Conservation (phyloP, 768 basidiomycete species). For the Naematelia aurantialba region DNA sequence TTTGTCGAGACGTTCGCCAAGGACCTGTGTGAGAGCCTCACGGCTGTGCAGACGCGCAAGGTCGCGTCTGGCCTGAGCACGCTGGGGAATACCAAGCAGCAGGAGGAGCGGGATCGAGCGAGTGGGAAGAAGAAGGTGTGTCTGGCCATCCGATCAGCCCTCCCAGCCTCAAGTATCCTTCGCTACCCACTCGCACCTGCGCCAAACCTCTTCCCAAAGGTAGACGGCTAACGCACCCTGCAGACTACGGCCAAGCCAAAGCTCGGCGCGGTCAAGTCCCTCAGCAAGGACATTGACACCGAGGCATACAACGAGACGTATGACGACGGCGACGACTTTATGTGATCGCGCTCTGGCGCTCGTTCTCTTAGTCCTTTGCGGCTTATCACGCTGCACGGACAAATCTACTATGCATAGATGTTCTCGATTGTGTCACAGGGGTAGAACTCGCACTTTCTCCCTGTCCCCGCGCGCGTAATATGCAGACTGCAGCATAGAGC, state of each 20-base stretch:
- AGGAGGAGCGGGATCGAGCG: conserved; percentile 76
- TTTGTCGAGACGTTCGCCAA: conserved; percentile 83
- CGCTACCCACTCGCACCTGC: not conserved
- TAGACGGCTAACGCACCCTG: conserved; percentile 30
- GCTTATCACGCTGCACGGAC: too few relatives aligned
- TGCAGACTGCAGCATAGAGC: too few relatives aligned
- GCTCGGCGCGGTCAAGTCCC: conserved; percentile 65
- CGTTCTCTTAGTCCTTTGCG: not conserved
- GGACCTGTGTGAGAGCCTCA: conserved; percentile 69
- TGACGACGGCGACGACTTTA: not conserved
- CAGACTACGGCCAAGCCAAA: conserved; percentile 68
- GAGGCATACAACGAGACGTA: not conserved
- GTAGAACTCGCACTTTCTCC: too few relatives aligned
- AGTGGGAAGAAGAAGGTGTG: conserved; percentile 80
- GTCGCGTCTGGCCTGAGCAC: conserved; percentile 77
- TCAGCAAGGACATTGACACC: not conserved
- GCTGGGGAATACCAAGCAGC: conserved; percentile 92
- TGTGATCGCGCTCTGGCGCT: not conserved
- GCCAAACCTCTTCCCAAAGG: not conserved
- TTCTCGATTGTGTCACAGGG: too few relatives aligned
- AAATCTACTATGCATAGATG: too few relatives aligned
- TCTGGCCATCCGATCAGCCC: not conserved
- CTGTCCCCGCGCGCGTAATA: too few relatives aligned
- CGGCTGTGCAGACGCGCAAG: conserved; percentile 88
- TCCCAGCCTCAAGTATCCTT: too few relatives aligned